Evolutionary conservation across 2,329 filamentous ascomycete species (phyloP).

Genomic region (Beauveria pseudobassiana): DNA sequence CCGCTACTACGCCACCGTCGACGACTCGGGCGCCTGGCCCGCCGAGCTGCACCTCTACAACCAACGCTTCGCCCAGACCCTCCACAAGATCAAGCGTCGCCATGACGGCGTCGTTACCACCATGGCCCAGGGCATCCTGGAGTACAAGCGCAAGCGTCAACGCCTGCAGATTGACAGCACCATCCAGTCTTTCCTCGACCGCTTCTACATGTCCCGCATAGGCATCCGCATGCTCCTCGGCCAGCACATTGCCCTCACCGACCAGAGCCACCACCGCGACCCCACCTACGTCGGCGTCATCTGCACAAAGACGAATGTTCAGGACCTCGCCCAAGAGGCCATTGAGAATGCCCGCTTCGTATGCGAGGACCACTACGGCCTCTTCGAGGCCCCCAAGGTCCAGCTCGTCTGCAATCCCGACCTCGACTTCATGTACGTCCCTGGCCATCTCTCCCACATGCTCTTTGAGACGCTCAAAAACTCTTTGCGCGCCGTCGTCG

Average conservation of each 20-base stretch:
- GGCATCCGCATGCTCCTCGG: conserved; percentile 99
- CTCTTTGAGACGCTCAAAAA: conserved; percentile 99
- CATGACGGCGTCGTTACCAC: conserved; percentile 98
- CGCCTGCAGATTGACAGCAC: conserved; percentile 97
- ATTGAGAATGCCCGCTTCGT: conserved; percentile 99
- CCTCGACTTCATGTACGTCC: conserved; percentile 98
- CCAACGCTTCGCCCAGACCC: conserved; percentile 75
- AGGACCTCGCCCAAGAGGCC: conserved; percentile 88
- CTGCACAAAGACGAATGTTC: conserved; percentile 96
- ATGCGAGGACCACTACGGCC: conserved; percentile 94
- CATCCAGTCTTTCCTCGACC: conserved; percentile 94
- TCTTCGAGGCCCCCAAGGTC: conserved; percentile 94
- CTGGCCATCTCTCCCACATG: conserved; percentile 98
- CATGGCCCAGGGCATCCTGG: conserved; percentile 93
- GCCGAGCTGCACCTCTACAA: conserved; percentile 94
- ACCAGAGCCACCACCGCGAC: conserved; percentile 82
- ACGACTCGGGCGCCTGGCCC: conserved; percentile 85
- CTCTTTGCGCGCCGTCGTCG: conserved; percentile 91
- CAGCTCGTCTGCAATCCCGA: conserved; percentile 93
- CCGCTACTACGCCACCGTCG: conserved; percentile 83
- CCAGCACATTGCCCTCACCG: conserved; percentile 93
- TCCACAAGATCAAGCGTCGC: conserved; percentile 90
- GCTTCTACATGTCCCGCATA: conserved; percentile 99
- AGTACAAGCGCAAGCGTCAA: conserved; percentile 95
- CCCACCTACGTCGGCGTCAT: conserved; percentile 97